Percentiles rank a stretch among this genome's conserved stretches.
Conservation (phyloP, 371 early-diverging fungal species). For the Batkoa obscura region DNA sequence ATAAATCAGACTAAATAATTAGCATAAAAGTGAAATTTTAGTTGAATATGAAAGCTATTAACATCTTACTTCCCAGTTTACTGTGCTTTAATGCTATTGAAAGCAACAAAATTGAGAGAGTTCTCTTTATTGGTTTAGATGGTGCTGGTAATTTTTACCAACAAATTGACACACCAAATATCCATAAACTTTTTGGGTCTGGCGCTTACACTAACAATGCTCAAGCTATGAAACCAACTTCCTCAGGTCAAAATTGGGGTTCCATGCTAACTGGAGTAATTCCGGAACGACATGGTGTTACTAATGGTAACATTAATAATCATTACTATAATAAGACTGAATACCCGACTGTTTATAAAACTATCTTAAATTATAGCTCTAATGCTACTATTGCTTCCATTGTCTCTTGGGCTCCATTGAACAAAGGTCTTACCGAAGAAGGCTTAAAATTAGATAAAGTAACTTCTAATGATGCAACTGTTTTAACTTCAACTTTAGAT, state of each 20-base stretch:
- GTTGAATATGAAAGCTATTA: no score
- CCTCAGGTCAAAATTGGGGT: constrained; percentile 10
- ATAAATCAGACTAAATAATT: no score
- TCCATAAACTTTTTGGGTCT: neutral
- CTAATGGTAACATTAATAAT: constrained; percentile 1
- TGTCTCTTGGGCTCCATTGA: constrained; percentile 8
- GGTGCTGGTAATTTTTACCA: constrained; percentile 1
- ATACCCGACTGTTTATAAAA: constrained; percentile 9
- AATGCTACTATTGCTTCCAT: neutral
- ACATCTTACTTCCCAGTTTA: no score
- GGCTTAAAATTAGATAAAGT: neutral
- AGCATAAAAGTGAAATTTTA: no score
- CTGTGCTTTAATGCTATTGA: neutral
- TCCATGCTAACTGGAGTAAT: constrained; percentile 8
- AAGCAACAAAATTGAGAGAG: neutral
- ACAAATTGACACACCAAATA: neutral
- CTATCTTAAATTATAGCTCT: neutral
- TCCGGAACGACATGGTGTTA: constrained; percentile 7
- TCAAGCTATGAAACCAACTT: neutral
- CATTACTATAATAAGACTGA: constrained; percentile 3
- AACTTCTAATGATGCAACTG: neutral
- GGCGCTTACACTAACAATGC: neutral
- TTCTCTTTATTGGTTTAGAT: neutral
- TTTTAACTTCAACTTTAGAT: constrained; percentile 2
- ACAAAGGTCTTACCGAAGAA: constrained; percentile 8